These are phyloP conservation scores for Cetraspora pellucida DNA, from an alignment of 192 early-diverging fungal genomes.

Conservation along the genomic window DNA sequence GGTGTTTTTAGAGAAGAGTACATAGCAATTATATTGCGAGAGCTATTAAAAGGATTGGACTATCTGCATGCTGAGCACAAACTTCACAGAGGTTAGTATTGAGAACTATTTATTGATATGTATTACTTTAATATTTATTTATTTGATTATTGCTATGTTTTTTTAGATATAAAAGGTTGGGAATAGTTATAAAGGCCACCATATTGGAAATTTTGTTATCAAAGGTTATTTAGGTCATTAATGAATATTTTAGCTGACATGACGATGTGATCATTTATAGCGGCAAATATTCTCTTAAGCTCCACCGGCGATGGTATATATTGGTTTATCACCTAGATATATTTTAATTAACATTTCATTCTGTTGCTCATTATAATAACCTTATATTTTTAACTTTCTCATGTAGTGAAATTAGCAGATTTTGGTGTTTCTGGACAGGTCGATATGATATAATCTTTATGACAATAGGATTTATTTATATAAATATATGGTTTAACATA, in stretches of 20 bases:
- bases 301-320: conserved; percentile 64
- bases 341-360: not conserved
- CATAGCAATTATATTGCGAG: conserved; percentile 90
- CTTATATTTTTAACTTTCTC: not conserved
- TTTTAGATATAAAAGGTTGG: conserved; percentile 85
- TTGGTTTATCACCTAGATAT: not conserved
- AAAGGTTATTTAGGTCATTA: not conserved
- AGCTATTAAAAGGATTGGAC: conserved; percentile 86
- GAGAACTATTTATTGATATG: not conserved
- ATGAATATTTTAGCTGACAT: not conserved
- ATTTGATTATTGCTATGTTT: not conserved
- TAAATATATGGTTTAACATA: not conserved
- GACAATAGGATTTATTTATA: not conserved
- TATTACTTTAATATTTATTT: not conserved
- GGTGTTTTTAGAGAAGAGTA: conserved; percentile 82
- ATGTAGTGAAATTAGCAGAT: conserved; percentile 87
- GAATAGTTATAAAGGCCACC: not conserved
- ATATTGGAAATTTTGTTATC: not conserved
- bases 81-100: conserved; percentile 68
- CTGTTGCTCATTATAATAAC: not conserved
- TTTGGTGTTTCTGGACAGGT: conserved; percentile 98
- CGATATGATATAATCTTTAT: not conserved
- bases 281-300: conserved; percentile 81
- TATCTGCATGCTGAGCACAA: conserved; percentile 92
- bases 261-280: conserved; percentile 37